Conservation (phyloP, 768 basidiomycete species). For the Xerocomellus intermedius region DNA sequence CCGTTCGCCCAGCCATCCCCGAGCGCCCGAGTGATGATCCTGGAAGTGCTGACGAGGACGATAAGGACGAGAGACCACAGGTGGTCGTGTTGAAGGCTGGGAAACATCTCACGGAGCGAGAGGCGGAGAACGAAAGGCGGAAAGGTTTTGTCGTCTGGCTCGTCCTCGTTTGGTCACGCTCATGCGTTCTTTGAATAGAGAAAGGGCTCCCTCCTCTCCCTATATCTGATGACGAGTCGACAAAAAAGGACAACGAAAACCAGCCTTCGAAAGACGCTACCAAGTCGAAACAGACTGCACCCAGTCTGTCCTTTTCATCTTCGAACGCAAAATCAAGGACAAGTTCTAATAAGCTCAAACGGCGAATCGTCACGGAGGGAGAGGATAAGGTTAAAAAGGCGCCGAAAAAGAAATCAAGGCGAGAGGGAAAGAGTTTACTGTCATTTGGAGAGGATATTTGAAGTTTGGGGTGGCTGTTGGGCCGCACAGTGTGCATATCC, state of each 20-base stretch:
- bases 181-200: conserved; percentile 38
- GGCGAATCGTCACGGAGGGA: conserved; percentile 36
- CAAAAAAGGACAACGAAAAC: conserved; percentile 30
- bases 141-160: conserved; percentile 48
- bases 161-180: background rate
- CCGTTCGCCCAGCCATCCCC: conserved; percentile 69
- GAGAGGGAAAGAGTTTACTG: conserved; percentile 38
- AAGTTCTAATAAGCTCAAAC: conserved; percentile 30
- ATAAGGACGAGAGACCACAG: conserved; percentile 79
- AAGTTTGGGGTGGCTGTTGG: background rate
- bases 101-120: conserved; percentile 77
- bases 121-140: conserved; percentile 75
- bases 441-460: conserved; percentile 37
- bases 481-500: background rate
- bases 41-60: conserved; percentile 72
- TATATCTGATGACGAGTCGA: conserved; percentile 31
- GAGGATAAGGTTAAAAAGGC: conserved; percentile 28
- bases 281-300: conserved; percentile 21
- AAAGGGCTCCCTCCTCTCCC: conserved; percentile 60
- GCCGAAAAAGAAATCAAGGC: conserved; percentile 58
- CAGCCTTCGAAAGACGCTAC: conserved; percentile 15
- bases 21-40: conserved; percentile 64
- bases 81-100: conserved; percentile 87
- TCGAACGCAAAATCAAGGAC: conserved; percentile 24
- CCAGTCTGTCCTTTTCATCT: conserved; percentile 42